phyloP scores from a whole-genome alignment of 139 green algal species.

The Microglena sp. region DNA sequence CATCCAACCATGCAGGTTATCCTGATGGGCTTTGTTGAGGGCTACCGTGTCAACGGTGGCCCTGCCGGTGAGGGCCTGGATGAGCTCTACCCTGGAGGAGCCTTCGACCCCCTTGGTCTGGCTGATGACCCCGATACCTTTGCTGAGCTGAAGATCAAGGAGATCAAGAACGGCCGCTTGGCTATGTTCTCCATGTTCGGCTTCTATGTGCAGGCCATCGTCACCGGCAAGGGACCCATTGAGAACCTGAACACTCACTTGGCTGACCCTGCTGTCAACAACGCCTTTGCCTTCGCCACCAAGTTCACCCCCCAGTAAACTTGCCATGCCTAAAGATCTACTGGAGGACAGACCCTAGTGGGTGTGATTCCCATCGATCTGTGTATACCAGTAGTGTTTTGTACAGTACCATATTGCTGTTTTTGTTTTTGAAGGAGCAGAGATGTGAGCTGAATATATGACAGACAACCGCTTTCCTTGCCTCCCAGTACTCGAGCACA shows the following conservation, averaged over 20 bases:
- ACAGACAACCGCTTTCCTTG: no score
- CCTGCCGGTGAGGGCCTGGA: slow-evolving; percentile 48
- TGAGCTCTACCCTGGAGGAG: slow-evolving; percentile 49
- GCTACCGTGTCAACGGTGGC: slow-evolving; percentile 60
- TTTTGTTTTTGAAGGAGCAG: no score
- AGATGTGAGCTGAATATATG: no score
- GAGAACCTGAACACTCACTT: slow-evolving; percentile 67
- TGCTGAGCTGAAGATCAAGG: slow-evolving; percentile 69
- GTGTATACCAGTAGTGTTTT: no score
- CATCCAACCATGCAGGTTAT: slow-evolving; percentile 57
- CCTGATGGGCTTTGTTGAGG: slow-evolving; percentile 66
- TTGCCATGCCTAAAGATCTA: no score
- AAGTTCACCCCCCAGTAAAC: slow-evolving; percentile 44
- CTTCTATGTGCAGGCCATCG: slow-evolving; percentile 79
- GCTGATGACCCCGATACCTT: slow-evolving; percentile 91
- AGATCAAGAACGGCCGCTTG: slow-evolving; percentile 28
- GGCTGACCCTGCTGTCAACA: slow-evolving; percentile 54
- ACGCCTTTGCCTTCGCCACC: slow-evolving; percentile 53
- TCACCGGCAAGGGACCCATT: slow-evolving; percentile 32
- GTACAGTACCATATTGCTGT: no score
- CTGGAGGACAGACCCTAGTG: no score
- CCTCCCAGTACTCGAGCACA: no score
- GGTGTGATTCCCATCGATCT: no score
- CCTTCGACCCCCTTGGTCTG: slow-evolving; percentile 88
- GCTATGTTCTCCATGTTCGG: slow-evolving; percentile 21